phyloP scores from a whole-genome alignment of 2,329 filamentous ascomycete genomes.

The Hypoxylon sp. region DNA sequence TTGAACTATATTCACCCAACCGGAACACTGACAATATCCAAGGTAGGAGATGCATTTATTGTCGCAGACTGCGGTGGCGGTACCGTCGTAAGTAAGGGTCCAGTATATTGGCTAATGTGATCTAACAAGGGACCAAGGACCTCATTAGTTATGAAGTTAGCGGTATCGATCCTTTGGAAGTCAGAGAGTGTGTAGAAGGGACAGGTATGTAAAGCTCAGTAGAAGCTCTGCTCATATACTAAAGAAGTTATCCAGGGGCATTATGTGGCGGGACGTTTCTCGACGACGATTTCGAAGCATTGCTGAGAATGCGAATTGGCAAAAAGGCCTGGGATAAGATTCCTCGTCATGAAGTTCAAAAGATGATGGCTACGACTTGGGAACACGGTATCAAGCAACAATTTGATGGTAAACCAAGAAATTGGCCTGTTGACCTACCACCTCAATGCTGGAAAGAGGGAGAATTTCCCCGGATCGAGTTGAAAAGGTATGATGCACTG shows the following conservation, averaged over 20 bases:
- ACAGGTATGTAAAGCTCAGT: background rate
- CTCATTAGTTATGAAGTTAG: constrained; percentile 10
- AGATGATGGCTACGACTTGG: background rate
- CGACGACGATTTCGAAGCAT: constrained; percentile 6
- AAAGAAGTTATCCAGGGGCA: background rate
- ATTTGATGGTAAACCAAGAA: constrained; percentile 1
- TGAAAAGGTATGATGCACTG: background rate
- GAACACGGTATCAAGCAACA: constrained; percentile 6
- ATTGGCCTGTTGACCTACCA: constrained; percentile 3
- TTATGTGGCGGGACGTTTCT: constrained; percentile 8
- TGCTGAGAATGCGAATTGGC: constrained; percentile 1
- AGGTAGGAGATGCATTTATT: constrained; percentile 5
- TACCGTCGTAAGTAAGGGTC: background rate
- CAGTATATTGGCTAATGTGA: background rate
- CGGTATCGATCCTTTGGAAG: background rate
- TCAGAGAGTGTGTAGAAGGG: constrained; percentile 9
- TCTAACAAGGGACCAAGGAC: background rate
- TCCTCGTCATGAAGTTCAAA: constrained; percentile 3
- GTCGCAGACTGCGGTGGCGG: constrained; percentile 9
- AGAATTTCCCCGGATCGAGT: background rate
- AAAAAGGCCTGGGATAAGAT: background rate
- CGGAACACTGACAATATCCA: background rate
- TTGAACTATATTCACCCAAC: background rate
- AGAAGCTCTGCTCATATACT: background rate
- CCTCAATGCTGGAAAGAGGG: constrained; percentile 1